Evolutionary conservation across 331 rosid genomes (phyloP).

Genomic region (Saraca asoca): DNA sequence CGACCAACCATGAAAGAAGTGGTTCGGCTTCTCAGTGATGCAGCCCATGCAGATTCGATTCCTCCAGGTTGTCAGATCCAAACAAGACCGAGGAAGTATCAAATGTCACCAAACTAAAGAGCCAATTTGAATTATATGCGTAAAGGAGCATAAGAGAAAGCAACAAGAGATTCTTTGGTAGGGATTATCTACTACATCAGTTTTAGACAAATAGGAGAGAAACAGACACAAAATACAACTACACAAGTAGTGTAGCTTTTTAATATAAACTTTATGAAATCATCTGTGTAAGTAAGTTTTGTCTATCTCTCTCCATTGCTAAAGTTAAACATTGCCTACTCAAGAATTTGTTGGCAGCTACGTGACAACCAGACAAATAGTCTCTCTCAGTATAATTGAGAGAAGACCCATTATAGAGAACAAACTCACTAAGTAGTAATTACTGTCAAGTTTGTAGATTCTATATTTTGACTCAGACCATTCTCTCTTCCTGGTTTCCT

Average conservation of each 20-base stretch:
- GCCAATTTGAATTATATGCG: constrained; percentile 43
- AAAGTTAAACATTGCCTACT: too few relatives aligned
- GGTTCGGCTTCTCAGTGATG: constrained; percentile 70
- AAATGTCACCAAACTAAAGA: constrained; percentile 53
- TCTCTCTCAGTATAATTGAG: constrained; percentile 40
- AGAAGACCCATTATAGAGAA: constrained; percentile 39
- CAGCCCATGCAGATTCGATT: constrained; percentile 60
- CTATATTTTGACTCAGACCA: constrained; percentile 32
- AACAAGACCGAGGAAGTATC: constrained; percentile 52
- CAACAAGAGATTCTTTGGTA: not conserved
- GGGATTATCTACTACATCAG: too few relatives aligned
- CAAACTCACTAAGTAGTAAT: constrained; percentile 31
- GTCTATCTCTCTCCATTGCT: too few relatives aligned
- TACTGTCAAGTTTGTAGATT: constrained; percentile 48
- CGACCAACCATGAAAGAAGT: constrained; percentile 96
- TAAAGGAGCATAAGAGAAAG: constrained; percentile 33
- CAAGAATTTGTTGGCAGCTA: too few relatives aligned
- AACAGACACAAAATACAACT: constrained; percentile 21
- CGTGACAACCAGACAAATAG: constrained; percentile 26
- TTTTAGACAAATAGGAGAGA: too few relatives aligned
- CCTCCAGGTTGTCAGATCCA: constrained; percentile 48
- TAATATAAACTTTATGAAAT: too few relatives aligned
- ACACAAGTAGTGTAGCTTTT: not conserved
- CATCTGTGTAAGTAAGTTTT: too few relatives aligned
- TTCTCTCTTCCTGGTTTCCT: constrained; percentile 16